A percentile compares a stretch with the other conserved stretches of the same genome.
Conservation (phyloP, 1,284 basidiomycete species). For the Leccinum subrobustum region DNA sequence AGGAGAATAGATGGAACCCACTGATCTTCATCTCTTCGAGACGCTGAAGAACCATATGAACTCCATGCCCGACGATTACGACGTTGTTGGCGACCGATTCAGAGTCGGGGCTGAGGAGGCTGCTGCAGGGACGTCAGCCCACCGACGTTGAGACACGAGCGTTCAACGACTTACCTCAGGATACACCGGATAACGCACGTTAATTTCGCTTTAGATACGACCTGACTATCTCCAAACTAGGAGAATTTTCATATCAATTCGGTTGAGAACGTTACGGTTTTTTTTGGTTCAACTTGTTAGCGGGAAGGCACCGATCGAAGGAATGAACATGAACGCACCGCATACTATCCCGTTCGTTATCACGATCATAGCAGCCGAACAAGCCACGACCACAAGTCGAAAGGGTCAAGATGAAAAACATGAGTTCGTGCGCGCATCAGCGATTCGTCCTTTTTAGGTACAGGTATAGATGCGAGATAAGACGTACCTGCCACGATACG, state of each 20-base stretch:
- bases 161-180: slow-evolving; percentile 52
- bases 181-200: slow-evolving; percentile 74
- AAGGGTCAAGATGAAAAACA: not conserved
- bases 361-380: not conserved
- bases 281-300: slow-evolving; percentile 7
- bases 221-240: slow-evolving; percentile 78
- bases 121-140: slow-evolving; percentile 41
- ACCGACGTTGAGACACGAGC: not conserved
- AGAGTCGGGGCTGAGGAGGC: slow-evolving; percentile 74
- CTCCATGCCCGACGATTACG: slow-evolving; percentile 73
- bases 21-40: slow-evolving; percentile 77
- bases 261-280: not conserved
- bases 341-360: slow-evolving; percentile 46
- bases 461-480: slow-evolving; percentile 4
- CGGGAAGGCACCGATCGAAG: not conserved
- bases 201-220: slow-evolving; percentile 65
- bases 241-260: slow-evolving; percentile 17
- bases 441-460: slow-evolving; percentile 6
- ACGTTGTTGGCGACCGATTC: slow-evolving; percentile 72
- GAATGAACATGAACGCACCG: slow-evolving; percentile 43
- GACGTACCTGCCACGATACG: slow-evolving; percentile 68
- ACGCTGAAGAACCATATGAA: slow-evolving; percentile 51
- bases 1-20: slow-evolving; percentile 37
- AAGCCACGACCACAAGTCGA: not conserved
- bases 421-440: slow-evolving; percentile 5